Evolutionary conservation across 2,329 filamentous ascomycete species (phyloP).

Genomic region (Juglanconis sp.): DNA sequence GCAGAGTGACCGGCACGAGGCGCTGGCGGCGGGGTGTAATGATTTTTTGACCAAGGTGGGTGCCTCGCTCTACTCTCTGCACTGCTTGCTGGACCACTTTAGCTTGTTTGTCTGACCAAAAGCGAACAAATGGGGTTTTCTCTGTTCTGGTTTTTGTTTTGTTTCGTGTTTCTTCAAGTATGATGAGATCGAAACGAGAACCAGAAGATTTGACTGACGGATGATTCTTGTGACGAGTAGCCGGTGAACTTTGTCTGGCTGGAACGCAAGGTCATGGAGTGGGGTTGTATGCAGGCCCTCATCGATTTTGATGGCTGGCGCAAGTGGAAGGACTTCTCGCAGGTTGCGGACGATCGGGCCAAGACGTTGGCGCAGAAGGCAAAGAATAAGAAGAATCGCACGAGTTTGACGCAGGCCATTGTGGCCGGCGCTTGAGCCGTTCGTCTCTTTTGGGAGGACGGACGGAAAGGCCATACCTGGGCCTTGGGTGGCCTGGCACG

Average conservation of each 20-base stretch:
- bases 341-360: conserved; percentile 25
- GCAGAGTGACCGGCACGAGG: conserved; percentile 93
- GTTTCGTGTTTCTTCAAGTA: neutral
- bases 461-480: too few species aligned
- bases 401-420: conserved; percentile 10
- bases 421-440: conserved; percentile 9
- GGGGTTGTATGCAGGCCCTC: conserved; percentile 98
- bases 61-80: neutral
- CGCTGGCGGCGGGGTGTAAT: conserved; percentile 91
- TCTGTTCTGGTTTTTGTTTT: neutral
- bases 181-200: neutral
- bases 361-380: conserved; percentile 11
- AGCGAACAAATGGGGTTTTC: too few species aligned
- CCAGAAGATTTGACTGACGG: conserved; percentile 16
- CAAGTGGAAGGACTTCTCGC: conserved; percentile 85
- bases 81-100: neutral
- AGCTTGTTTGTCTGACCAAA: neutral
- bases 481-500: neutral
- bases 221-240: conserved; percentile 41
- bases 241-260: conserved; percentile 98
- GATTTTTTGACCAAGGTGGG: conserved; percentile 95
- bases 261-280: conserved; percentile 96
- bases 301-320: conserved; percentile 99
- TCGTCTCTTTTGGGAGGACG: neutral
- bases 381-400: conserved; percentile 18